phyloP scores from a whole-genome alignment of 1,139 yeast genomes.

The Pichia sp. region DNA sequence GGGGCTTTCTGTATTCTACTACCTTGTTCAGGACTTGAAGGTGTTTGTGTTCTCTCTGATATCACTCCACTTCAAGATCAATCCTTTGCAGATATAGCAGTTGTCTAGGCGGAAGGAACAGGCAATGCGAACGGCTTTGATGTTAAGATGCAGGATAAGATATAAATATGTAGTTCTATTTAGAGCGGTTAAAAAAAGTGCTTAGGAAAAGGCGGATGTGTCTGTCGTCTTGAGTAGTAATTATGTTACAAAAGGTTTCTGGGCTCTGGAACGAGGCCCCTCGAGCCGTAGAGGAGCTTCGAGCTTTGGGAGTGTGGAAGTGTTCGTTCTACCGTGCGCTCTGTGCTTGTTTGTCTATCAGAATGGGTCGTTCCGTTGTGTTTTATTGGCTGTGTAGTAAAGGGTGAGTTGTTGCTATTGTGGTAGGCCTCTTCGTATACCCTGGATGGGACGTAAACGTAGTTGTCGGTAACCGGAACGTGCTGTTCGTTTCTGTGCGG shows the following conservation, averaged over 20 bases:
- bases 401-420: not conserved
- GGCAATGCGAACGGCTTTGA: no score
- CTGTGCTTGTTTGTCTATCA: not conserved
- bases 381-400: not conserved
- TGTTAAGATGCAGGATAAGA: not conserved
- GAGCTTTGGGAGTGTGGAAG: not conserved
- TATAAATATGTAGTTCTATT: not conserved
- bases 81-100: conserved; percentile 15
- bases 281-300: conserved; percentile 10
- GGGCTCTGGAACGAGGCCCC: conserved; percentile 5
- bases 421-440: conserved; percentile 12
- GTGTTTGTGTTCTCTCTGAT: conserved; percentile 42
- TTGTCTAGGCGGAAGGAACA: not conserved
- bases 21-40: conserved; percentile 41
- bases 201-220: not conserved
- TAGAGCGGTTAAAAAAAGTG: not conserved
- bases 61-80: conserved; percentile 42
- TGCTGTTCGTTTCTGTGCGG: not conserved
- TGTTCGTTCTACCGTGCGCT: not conserved
- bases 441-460: conserved; percentile 13
- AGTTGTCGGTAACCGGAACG: conserved; percentile 1
- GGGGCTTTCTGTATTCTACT: conserved; percentile 42
- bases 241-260: conserved; percentile 1
- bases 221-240: no score
- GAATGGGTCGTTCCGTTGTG: not conserved